Evolutionary conservation across 2,329 filamentous ascomycete genomes (phyloP), one percentile per base, ranked within the genome.

Genomic region (Cladophialophora chaetospira): DNA sequence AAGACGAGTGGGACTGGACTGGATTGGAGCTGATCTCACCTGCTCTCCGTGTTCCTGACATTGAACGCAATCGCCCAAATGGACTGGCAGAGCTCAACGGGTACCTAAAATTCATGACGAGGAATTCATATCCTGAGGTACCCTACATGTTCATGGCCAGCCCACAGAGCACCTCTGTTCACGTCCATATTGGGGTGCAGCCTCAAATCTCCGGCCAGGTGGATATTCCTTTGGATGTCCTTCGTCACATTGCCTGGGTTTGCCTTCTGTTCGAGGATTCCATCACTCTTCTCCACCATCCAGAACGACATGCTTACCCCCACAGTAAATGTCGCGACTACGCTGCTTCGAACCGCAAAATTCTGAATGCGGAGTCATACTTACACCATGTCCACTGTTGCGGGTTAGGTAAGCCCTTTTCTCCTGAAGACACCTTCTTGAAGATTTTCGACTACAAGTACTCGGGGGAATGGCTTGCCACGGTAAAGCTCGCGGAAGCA

Each of bases 181-280:
- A 44, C 42, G 42, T 44, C n/a, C 42, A 44, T 9, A 28, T 44
- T 3, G 42, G 42, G n/a, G 6, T 44, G n/a, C 42, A 44, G 42
- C 42, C 42, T n/a, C 8, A 44, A 10, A 6, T 13, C 15, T n/a
- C 9, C 4, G n/a, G 23, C 2, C 42, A 44, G 42, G 11, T 44
- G 9, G 23, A n/a, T 11, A 10, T 44, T 13, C 42, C 42, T 11
- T 4, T 23, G 13, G 21, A 48, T 1, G n/a, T 58, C 10, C 25
- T 58, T 15, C 51, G 51, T n/a, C 58, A 58, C 25, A 25, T 61
- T 5, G 51, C 58, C 11, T 61, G 43, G 42, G 42, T 61, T n/a
- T 38, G 50, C 15, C 4, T 61, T 3, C 28, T 21, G 8, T 61
- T 55, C 19, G 58, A 61, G 36, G 47, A 61, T 31, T 25, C 43